Evolutionary conservation across 2,329 filamentous ascomycete genomes (phyloP).

Genomic region (Penicillium glabrum): DNA sequence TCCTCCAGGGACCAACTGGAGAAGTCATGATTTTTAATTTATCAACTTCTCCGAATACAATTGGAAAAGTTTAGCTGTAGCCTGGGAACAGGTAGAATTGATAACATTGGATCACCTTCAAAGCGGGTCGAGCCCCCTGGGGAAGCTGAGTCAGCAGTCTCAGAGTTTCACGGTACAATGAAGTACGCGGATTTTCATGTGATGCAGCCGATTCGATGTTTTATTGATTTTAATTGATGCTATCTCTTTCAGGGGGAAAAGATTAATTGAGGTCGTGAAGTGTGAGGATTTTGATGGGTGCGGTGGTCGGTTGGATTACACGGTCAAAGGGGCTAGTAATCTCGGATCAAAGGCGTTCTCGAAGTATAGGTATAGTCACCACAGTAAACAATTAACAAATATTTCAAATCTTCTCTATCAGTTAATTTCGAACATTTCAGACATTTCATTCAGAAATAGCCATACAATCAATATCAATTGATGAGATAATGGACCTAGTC

Average conservation of each 20-base stretch:
- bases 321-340: too few relatives aligned
- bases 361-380: neutral
- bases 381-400: neutral
- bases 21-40: conserved; percentile 20
- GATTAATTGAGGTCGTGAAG: neutral
- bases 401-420: neutral
- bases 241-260: neutral
- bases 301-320: neutral
- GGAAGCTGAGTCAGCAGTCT: conserved; percentile 24
- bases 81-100: neutral
- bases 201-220: neutral
- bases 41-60: neutral
- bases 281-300: neutral
- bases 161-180: conserved; percentile 17
- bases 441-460: accelerated
- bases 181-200: conserved; percentile 3
- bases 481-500: too few relatives aligned
- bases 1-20: conserved; percentile 38
- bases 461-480: too few relatives aligned
- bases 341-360: too few relatives aligned
- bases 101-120: neutral
- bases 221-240: neutral
- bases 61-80: neutral
- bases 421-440: too few relatives aligned
- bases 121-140: conserved; percentile 3